Base-by-base conservation (phyloP, 176 grass and related monocot species). In the Chrysopogon serrulatus region DNA sequence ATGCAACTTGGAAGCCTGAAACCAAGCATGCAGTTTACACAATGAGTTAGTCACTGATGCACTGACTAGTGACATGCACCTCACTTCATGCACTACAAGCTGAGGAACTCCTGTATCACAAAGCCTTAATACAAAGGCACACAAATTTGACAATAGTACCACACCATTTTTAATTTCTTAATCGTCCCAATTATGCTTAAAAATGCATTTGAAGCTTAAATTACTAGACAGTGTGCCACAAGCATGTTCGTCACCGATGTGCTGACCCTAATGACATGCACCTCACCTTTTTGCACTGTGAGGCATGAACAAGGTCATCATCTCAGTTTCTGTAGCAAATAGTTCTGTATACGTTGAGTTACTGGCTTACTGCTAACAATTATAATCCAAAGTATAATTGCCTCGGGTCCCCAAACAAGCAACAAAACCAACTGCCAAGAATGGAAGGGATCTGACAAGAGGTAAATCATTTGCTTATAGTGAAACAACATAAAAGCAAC, bases 281-380 rank as follows among this genome's bases (percentile, higher is more conserved):
- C 24, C 10, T 61, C 57, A 28, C n/a, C 57, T 61, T 48, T 48
- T 9, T 65, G 13, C 41, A 4, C 10, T 8, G 28, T 51, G 31
- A 16, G 14, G 7, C 0, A 1, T 32, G 37, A 43, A n/a, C 28
- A 61, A 6, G 6, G 4, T 15, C 15, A 66, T 53, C 24, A n/a
- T 32, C 31, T 76, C 31, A 18, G 54, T 40, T 62, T 85, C 77
- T 14, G 49, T 77, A 23, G 30, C 34, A n/a, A 87, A 82, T 41
- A 65, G 39, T 13, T 77, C 37, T 42, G 24, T 64, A 64, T 30
- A 64, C 67, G 10, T 51, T 48, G 10, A 87, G 15, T 56, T n/a
- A n/a, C 51, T 56, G 51, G 23, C 23, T 5, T 77, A 57, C 10
- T 4, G 31, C 19, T 17, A 5, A 56, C 35, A 49, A 11, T 45